Evolutionary conservation across 2,329 filamentous ascomycete genomes (phyloP).

Genomic region (Penicillium sp.): DNA sequence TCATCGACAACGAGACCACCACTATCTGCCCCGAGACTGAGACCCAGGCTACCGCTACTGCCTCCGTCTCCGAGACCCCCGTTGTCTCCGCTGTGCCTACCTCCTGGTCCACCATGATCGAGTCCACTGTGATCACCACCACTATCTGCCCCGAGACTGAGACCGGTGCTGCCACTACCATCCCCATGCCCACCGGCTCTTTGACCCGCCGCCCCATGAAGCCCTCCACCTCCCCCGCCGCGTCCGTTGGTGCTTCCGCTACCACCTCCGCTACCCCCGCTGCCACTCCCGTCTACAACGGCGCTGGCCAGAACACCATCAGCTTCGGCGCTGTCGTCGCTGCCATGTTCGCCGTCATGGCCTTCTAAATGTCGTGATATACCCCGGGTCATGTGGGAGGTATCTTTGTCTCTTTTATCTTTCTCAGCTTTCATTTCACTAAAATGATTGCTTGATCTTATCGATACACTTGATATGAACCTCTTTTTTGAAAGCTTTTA

Average conservation of each 20-base stretch:
- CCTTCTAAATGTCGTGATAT: slow-evolving; percentile 29
- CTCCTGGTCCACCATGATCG: not conserved
- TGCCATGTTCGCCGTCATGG: slow-evolving; percentile 36
- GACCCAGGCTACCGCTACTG: slow-evolving; percentile 10
- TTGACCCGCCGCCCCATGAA: slow-evolving; percentile 5
- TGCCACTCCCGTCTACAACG: slow-evolving; percentile 27
- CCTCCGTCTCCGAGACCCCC: slow-evolving; percentile 3
- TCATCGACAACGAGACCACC: slow-evolving; percentile 19
- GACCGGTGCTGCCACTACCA: slow-evolving; percentile 8
- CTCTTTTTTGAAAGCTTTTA: slow-evolving; percentile 4
- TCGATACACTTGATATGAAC: slow-evolving; percentile 10
- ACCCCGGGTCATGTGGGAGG: not conserved
- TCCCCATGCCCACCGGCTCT: slow-evolving; percentile 6
- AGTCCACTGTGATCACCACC: slow-evolving; percentile 12
- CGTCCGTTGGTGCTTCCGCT: not conserved
- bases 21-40: slow-evolving; percentile 25
- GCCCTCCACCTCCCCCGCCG: slow-evolving; percentile 7
- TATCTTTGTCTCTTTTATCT: slow-evolving; percentile 3
- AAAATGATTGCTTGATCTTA: slow-evolving; percentile 2
- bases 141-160: slow-evolving; percentile 20
- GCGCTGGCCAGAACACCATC: slow-evolving; percentile 35
- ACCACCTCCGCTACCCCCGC: slow-evolving; percentile 6
- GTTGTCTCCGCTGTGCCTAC: slow-evolving; percentile 8
- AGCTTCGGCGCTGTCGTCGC: slow-evolving; percentile 38
- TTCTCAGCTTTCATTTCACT: slow-evolving; percentile 5